Base-by-base conservation (phyloP, 352 stramenopile species). In the Pythium brachiatum region DNA sequence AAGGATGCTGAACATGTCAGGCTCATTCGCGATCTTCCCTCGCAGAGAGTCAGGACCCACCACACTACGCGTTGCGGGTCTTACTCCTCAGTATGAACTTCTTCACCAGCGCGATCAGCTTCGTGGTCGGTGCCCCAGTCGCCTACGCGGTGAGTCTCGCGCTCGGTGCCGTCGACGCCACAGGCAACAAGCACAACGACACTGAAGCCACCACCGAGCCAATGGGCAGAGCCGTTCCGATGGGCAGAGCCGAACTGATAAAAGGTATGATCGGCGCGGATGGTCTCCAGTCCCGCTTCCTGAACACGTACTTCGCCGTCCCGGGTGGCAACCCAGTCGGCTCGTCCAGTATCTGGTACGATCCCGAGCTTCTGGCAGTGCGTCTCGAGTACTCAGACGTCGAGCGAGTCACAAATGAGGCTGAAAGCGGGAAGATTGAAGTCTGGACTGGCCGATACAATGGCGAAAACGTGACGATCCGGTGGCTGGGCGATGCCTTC, bases 361-460 rank as follows among this genome's bases (percentile, higher is more conserved):
- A 91, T 29, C 73, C 76, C 7, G 78, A 89, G 41, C 62, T 91
- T 4, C 52, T 89, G 32, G 76, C 76, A 8, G 77, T 80, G 7
- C 82, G 82, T 36, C 76, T 91, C 32, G 73, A 89, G 21, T 73
- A 81, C 61, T 62, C 63, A 8, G 72, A 88, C 32, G 68, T 91
- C 27, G 68, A 83, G 39, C 66, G 69, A 1, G 63, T 88, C 27
- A 88, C 2, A 7, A 27, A 38, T 7, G 47, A 21, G 7, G 12
- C 1, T 23, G 12, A n/a, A 8, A 8, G 8, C 25, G 20, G 25
- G 25, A 38, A 39, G 3, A 31, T 54, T 41, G 79, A 91, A 64
- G 82, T 91, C 27, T 89, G 78, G 78, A 62, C 88, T 6, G 82
- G 79, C 44, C 44, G 78, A 23, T 86, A 83, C 70, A 78, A 83